Evolutionary conservation across 1,284 basidiomycete species (phyloP), one percentile per base, ranked within the genome.

Genomic region (Heimioporus retisporus): DNA sequence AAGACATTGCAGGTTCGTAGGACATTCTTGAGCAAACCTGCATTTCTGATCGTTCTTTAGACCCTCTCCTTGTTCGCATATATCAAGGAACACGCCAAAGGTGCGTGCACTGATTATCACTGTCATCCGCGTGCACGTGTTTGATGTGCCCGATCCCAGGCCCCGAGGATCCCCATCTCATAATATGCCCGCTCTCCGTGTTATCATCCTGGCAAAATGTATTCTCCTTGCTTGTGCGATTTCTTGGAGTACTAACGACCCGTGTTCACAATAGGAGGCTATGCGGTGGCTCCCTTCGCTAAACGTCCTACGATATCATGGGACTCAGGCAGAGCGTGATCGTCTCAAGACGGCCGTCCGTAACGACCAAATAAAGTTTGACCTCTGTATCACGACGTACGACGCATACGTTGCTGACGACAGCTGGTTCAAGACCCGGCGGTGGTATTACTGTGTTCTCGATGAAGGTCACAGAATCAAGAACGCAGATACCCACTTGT

Each of bases 381-480:
- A 90, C 64, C 77, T 90, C 60, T 78, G 86, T 68, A 68, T 91
- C 46, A 87, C 89, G 40, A 90, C 89, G 6, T 91, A 90, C 68
- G 90, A 90, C 25, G 71, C 79, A 1, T 88, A 83, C 64, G 81
- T 79, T 48, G 73, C 80, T 11, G 86, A 89, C 55, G 80, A 87
- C 55, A 59, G 65, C 3, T 90, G 88, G 88, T 85, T 90, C 77
- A 90, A 90, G 76, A 77, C 77, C 13, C 81, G 81, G 35, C 79
- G 84, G 18, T 91, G 87, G 87, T 82, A 76, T 23, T 88, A 88
- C 64, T 85, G 85, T 66, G 86, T 90, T 19, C 81, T 90, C 19
- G 88, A 90, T 63, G 88, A 90, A 73, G 89, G 89, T 1, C 89
- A 90, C 75, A 84, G 80, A 69, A 87, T 90, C 73, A 90, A 90